Conservation (phyloP, 1,139 yeast species). For the Magnusiomyces ingens region DNA sequence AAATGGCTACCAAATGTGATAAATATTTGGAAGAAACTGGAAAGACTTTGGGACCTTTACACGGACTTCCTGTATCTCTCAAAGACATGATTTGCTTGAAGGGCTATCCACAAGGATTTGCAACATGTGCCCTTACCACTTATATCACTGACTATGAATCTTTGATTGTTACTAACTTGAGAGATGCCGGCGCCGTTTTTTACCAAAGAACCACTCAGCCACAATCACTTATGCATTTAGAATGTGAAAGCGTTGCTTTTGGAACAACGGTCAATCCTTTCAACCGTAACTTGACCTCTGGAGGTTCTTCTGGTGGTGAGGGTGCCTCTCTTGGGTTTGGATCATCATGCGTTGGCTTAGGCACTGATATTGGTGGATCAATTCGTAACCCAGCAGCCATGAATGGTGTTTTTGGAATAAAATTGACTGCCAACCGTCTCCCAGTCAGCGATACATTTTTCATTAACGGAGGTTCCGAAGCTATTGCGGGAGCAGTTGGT, state of each 20-base stretch:
- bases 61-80: conserved; percentile 51
- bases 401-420: conserved; percentile 57
- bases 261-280: conserved; percentile 43
- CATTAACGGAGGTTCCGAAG: conserved; percentile 45
- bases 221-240: conserved; percentile 51
- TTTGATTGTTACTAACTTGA: conserved; percentile 45
- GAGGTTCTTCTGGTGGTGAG: conserved; percentile 77
- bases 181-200: conserved; percentile 61
- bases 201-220: conserved; percentile 51
- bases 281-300: conserved; percentile 48
- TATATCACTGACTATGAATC: conserved; percentile 42
- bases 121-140: conserved; percentile 34
- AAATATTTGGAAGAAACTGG: conserved; percentile 34
- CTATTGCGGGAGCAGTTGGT: conserved; percentile 42
- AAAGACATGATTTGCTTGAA: conserved; percentile 32
- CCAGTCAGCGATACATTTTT: conserved; percentile 33
- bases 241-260: conserved; percentile 31
- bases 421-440: conserved; percentile 58
- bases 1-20: conserved; percentile 43
- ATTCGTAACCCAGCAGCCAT: conserved; percentile 72
- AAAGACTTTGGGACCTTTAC: conserved; percentile 43
- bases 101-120: conserved; percentile 40
- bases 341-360: conserved; percentile 61
- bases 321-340: conserved; percentile 52
- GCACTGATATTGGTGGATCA: conserved; percentile 76